Evolutionary conservation across 2,329 filamentous ascomycete species (phyloP), one percentile per base, ranked within the genome.

Genomic region (Graphiopsis chlorocephala): DNA sequence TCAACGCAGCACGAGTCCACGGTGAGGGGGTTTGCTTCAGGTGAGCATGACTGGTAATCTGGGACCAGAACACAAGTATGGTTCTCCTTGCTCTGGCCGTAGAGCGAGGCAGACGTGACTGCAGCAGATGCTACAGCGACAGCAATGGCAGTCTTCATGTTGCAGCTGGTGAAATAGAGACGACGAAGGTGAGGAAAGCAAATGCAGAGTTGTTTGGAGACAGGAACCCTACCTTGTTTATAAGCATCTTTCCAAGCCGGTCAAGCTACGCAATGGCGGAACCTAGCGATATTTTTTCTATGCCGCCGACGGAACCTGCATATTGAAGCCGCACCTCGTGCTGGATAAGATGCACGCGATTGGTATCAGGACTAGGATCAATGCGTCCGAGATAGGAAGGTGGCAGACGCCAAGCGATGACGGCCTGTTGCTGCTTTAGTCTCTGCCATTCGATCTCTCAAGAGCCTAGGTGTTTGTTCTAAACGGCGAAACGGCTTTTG

Each of bases 1-100:
- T 90, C 87, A 17, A 81, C 81, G 70, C 87, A 90, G 80, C 87
- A 90, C 1, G 83, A 83, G 71, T 90, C 86, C 35, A 85, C 83
- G 20, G 45, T 67, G 6, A 48, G 47, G 11, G 73, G 79, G 26
- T 76, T 74, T 6, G 82, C 83, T 1, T 75, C 72, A 23, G 75
- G 69, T 0, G 82, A 84, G 75, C 84, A 86, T 1, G 84, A 86
- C 33, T 83, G 76, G 68, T 72, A 72, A 52, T 68, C 64, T 8
- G 68, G 68, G 15, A 67, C 59, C 17, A 86, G 74, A 17, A 79
- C 77, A 70, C 86, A 88, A 12, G 84, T 86, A 72, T 88, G 85
- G 73, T 88, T 87, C 50, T 79, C 72, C 20, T 78, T 77, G 68
- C 79, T 84, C 67, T 84, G 77, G 63, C 79, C 77, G 61, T 83